These are phyloP conservation scores for Septoria linicola DNA, from an alignment of 2,329 filamentous ascomycete genomes.

Conservation along the genomic window DNA sequence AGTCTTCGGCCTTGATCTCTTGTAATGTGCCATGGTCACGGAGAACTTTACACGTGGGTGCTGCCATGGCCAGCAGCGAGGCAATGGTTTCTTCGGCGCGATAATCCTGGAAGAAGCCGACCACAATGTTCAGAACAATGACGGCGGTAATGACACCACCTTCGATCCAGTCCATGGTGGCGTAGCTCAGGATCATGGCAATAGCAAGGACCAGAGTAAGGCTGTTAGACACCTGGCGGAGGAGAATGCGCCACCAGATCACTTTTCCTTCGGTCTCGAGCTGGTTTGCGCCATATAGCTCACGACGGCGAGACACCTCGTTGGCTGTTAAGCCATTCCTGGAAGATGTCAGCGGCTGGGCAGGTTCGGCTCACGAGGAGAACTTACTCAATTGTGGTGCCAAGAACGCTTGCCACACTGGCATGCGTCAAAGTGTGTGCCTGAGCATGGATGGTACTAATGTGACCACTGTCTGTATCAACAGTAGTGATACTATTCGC, in stretches of 20 bases:
- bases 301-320: constrained; percentile 27
- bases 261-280: constrained; percentile 33
- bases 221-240: constrained; percentile 41
- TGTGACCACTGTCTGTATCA: constrained; percentile 20
- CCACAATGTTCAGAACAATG: constrained; percentile 58
- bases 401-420: constrained; percentile 23
- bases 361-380: neutral
- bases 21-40: constrained; percentile 53
- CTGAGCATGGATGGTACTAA: constrained; percentile 20
- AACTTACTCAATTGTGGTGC: constrained; percentile 26
- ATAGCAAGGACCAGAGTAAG: constrained; percentile 51
- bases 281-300: constrained; percentile 34
- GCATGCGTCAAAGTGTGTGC: constrained; percentile 26
- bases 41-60: constrained; percentile 57
- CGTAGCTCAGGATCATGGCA: constrained; percentile 59
- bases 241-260: constrained; percentile 36
- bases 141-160: constrained; percentile 59
- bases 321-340: constrained; percentile 28
- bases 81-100: constrained; percentile 61
- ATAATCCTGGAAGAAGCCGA: constrained; percentile 62
- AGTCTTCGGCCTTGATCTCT: constrained; percentile 55
- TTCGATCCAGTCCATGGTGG: constrained; percentile 60
- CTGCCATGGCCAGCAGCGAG: constrained; percentile 55
- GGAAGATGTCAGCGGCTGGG: constrained; percentile 7
- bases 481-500: constrained; percentile 19